phyloP scores from a whole-genome alignment of 1,284 basidiomycete species.

The Marasmius oreades region DNA sequence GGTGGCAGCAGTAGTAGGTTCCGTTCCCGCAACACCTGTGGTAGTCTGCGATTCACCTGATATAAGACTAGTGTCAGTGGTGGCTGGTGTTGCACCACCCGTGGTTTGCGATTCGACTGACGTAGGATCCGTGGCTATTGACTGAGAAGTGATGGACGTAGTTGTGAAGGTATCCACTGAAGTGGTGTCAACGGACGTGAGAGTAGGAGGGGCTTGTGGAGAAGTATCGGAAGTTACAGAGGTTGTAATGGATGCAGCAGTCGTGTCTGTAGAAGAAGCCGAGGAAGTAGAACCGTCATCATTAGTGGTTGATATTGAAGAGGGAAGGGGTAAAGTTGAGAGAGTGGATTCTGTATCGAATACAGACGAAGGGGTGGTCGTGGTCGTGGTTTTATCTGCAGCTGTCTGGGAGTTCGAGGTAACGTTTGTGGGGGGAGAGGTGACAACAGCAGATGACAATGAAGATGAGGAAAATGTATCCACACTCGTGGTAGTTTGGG shows the following conservation, averaged over 20 bases:
- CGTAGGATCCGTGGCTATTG: not conserved
- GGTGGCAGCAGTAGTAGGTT: not conserved
- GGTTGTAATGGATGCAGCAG: not conserved
- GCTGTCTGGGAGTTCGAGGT: not conserved
- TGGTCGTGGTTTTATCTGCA: not conserved
- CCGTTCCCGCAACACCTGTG: too few species aligned
- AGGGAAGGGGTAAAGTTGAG: not conserved
- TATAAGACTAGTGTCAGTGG: not conserved
- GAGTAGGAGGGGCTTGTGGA: not conserved
- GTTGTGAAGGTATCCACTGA: not conserved
- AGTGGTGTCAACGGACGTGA: not conserved
- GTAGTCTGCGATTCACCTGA: too few species aligned
- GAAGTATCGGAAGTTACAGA: not conserved
- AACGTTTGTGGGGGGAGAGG: not conserved
- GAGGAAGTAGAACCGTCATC: not conserved
- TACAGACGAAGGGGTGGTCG: not conserved
- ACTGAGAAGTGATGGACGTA: not conserved
- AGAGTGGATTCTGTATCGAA: conserved; percentile 3
- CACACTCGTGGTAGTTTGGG: not conserved
- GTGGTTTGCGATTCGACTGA: not conserved
- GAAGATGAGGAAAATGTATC: too few species aligned
- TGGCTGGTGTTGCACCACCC: not conserved
- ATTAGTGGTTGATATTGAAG: not conserved
- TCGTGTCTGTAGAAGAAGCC: not conserved
- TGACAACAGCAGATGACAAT: not conserved